Conservation (phyloP, 2,329 filamentous ascomycete species). For the Fonsecaea monophora region DNA sequence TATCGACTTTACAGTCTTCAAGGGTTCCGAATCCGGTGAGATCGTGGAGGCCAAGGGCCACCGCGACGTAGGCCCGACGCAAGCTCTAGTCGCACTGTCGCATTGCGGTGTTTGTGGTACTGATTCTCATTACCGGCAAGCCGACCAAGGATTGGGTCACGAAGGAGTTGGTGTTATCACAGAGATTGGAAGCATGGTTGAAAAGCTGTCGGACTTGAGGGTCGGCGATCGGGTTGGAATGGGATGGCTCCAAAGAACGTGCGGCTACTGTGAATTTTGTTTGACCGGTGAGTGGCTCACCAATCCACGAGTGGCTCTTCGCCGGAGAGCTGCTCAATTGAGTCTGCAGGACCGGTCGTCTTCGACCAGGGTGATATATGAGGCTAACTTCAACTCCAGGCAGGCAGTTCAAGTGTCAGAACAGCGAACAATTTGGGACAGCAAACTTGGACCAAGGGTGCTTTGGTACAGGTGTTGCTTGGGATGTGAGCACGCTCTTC, state of each 20-base stretch:
- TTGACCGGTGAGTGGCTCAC: conserved; percentile 37
- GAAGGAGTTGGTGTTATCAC: conserved; percentile 41
- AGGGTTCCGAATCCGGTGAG: conserved; percentile 33
- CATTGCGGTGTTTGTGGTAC: conserved; percentile 38
- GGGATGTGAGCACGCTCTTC: conserved; percentile 34
- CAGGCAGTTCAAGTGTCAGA: conserved; percentile 42
- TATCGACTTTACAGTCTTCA: conserved; percentile 37
- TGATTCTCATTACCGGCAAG: conserved; percentile 34
- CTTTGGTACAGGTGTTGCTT: conserved; percentile 37
- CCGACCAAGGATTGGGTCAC: conserved; percentile 39
- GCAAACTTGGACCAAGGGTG: conserved; percentile 34
- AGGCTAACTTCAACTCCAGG: conserved; percentile 33
- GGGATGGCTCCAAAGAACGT: conserved; percentile 36
- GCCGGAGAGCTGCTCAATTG: background rate
- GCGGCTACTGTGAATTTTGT: conserved; percentile 36
- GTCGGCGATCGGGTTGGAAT: conserved; percentile 39
- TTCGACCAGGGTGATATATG: background rate
- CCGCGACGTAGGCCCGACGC: conserved; percentile 29
- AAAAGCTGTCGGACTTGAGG: conserved; percentile 30
- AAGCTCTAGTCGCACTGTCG: conserved; percentile 33
- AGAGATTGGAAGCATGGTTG: conserved; percentile 36
- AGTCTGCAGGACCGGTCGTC: background rate
- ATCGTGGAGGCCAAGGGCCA: conserved; percentile 32
- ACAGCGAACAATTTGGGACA: conserved; percentile 30
- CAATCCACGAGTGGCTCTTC: background rate